Base-by-base conservation (phyloP, 1,284 basidiomycete species). In the Thelephora terrestris region DNA sequence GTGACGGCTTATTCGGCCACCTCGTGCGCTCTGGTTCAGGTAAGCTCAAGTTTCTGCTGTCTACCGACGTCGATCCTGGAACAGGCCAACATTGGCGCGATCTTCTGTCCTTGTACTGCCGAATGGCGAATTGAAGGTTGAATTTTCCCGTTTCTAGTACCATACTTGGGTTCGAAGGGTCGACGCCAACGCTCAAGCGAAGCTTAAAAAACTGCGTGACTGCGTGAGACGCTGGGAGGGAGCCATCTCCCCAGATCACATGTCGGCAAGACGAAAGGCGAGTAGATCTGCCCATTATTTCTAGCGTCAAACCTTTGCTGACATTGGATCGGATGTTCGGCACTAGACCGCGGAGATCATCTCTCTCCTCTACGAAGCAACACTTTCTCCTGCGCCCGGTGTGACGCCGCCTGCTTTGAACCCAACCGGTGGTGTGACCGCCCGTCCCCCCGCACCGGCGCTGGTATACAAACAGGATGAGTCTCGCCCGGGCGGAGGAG, bases 301-400 rank as follows among this genome's bases (percentile, higher is more conserved):
- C 51, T 48, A 53, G 50, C 47, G 39, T 48, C 47, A 27, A 55
- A 60, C 52, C 47, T 54, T 55, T 55, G 50, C 52, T 63, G 47
- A 67, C 55, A 48, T 32, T 32, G 29, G 14, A 32, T 32, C 29
- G 29, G 29, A 32, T 32, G 29, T 12, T 32, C 39, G 20, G 20
- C 16, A 14, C 69, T 65, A 97, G 83, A 95, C 92, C 1, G 84
- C 88, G 21, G 92, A 93, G 66, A 91, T 95, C 51, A 94, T 96
- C 58, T 78, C 85, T 21, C 73, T 98, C 18, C 74, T 98, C 21
- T 95, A 91, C 65, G 91, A 96, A 69, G 85, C 91, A 27, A 91
- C 91, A 23, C 83, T 89, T 65, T 79, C 86, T 35, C 79, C 81
- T 7, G 70, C 70, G 9, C 61, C 73, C 48, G 73, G 76, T 2